Base-by-base conservation (phyloP, 208 protist species). In the Crithidia fasciculata region DNA sequence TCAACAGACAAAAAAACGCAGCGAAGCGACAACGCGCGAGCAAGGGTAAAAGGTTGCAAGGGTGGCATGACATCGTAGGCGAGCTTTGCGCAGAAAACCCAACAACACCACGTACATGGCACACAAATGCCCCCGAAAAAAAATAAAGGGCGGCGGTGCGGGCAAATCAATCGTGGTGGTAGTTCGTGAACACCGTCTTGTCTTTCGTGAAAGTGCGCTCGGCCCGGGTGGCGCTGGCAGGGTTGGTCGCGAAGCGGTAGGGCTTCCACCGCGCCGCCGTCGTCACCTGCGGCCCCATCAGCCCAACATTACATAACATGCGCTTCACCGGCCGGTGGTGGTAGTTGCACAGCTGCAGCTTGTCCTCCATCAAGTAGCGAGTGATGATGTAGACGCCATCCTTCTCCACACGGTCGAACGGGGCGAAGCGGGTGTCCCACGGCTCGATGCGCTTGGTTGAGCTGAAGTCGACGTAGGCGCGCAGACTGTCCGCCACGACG, bases 351-450 rank as follows among this genome's bases (percentile, higher is more conserved):
- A 95, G 78, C 77, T 95, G 88, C 63, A 97, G 80, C 72, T 97
- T 97, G 64, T 97, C 93, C 28, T 96, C 91, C 93, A 97, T 97
- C 28, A 97, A 53, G 66, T 97, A 86, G 39, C 85, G 83, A 59
- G 86, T 86, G 12, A 97, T 59, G 40, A 96, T 82, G 81, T 97
- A 85, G 56, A 96, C 90, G 40, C 93, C 93, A 74, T 97, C 93
- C 57, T 92, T 95, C 69, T 95, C 91, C 13, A 93, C 88, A 58
- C 93, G 85, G 74, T 97, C 93, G 82, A 97, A 97, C 0, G 93
- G 93, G 10, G 78, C 84, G 80, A 96, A 97, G 36, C 93, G 91
- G 28, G 93, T 93, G 72, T 97, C 93, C 90, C 91, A 97, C 62
- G 93, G 93, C 70, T 95, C 89, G n/a, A 76, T 57, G 0, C 93